Conservation (phyloP, 2,329 filamentous ascomycete species). For the Colletotrichum aenigma region DNA sequence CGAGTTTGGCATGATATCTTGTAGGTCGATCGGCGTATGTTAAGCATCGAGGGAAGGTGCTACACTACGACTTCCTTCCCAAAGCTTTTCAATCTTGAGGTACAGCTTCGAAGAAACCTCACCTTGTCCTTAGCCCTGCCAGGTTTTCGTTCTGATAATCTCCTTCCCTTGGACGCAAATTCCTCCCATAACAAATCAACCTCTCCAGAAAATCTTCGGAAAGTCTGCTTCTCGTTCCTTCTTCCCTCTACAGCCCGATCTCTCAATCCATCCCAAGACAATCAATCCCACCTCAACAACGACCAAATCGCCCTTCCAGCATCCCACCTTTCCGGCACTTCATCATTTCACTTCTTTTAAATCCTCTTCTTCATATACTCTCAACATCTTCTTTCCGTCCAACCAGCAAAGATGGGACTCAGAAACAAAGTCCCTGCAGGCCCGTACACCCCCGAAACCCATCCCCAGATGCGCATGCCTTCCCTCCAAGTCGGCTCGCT, state of each 20-base stretch:
- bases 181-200: rapidly evolving
- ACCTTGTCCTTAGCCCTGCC: neutral
- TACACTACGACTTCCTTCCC: neutral
- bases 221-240: rapidly evolving
- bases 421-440: neutral
- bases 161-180: neutral
- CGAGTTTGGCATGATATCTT: neutral
- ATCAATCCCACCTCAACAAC: neutral
- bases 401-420: neutral
- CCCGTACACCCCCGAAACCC: slow-evolving; percentile 1
- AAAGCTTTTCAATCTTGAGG: neutral
- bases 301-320: neutral
- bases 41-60: neutral
- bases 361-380: neutral
- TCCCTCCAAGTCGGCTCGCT: slow-evolving; percentile 7
- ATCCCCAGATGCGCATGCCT: neutral
- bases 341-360: neutral
- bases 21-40: rapidly evolving
- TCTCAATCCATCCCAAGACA: rapidly evolving
- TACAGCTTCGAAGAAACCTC: neutral
- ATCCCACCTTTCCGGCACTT: neutral
- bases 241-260: rapidly evolving
- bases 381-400: neutral
- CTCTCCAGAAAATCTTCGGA: rapidly evolving
- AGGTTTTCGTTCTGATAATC: neutral